These are phyloP conservation scores for Byssothecium circinans DNA, from an alignment of 2,329 filamentous ascomycete species.

Conservation along the genomic window DNA sequence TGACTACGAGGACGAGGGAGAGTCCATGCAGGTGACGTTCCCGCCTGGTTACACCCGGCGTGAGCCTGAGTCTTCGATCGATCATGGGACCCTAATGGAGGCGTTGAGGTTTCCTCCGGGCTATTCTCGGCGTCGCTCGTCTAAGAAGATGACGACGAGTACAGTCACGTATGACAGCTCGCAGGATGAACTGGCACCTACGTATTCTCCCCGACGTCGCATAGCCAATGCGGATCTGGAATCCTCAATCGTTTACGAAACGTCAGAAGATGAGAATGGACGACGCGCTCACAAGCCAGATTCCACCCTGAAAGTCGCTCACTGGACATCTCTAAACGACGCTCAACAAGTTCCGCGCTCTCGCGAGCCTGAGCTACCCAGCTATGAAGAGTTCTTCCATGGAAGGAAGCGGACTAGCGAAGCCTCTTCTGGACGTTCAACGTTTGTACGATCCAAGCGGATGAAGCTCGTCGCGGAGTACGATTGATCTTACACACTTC, in stretches of 20 bases:
- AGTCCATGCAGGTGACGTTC: not conserved
- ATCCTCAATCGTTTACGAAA: conserved; percentile 7
- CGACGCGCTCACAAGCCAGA: not conserved
- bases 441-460: not conserved
- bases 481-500: not conserved
- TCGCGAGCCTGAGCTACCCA: not conserved
- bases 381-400: not conserved
- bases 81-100: not conserved
- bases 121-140: not conserved
- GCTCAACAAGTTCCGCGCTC: not conserved
- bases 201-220: not conserved
- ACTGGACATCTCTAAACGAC: not conserved
- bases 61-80: not conserved
- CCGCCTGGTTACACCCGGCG: not conserved
- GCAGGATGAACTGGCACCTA: too few relatives aligned
- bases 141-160: not conserved
- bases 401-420: not conserved
- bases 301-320: not conserved
- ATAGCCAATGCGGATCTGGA: not conserved
- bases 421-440: not conserved
- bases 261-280: conserved; percentile 1
- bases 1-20: not conserved
- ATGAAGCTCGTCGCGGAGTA: not conserved
- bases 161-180: not conserved
- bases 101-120: not conserved